phyloP scores from a whole-genome alignment of 2,329 filamentous ascomycete species.

The Fusarium sp. region DNA sequence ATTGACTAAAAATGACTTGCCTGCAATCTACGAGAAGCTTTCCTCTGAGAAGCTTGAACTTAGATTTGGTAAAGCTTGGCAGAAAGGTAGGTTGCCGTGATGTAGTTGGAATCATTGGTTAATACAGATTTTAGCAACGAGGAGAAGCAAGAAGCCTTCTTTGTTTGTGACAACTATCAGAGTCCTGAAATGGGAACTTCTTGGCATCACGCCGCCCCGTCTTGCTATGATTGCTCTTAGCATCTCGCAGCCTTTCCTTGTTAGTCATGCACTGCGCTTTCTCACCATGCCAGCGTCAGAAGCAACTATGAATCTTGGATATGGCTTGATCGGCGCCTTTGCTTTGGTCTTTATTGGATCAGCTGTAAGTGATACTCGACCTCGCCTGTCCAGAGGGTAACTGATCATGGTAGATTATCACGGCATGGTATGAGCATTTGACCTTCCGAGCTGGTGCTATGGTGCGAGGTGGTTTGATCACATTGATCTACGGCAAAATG shows the following conservation, averaged over 20 bases:
- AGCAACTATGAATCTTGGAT: conserved; percentile 44
- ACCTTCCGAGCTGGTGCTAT: conserved; percentile 47
- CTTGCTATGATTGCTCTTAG: conserved; percentile 46
- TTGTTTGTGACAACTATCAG: conserved; percentile 44
- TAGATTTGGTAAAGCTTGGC: conserved; percentile 42
- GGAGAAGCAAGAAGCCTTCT: conserved; percentile 38
- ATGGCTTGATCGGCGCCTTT: conserved; percentile 50
- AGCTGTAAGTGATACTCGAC: conserved; percentile 38
- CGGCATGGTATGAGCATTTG: conserved; percentile 51
- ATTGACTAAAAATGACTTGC: conserved; percentile 46
- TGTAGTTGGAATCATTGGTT: not conserved
- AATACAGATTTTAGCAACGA: conserved; percentile 18
- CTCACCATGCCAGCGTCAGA: conserved; percentile 43
- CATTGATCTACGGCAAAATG: conserved; percentile 48
- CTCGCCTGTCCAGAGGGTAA: not conserved
- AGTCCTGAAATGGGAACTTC: conserved; percentile 48
- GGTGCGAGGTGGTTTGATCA: conserved; percentile 48
- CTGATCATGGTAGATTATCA: conserved; percentile 37
- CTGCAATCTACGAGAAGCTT: conserved; percentile 48
- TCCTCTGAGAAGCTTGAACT: conserved; percentile 45
- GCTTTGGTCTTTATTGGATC: conserved; percentile 48
- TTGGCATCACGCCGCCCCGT: conserved; percentile 45
- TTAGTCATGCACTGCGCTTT: conserved; percentile 46
- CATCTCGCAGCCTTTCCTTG: conserved; percentile 49
- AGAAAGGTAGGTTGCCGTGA: conserved; percentile 27